Percentiles rank a stretch among this genome's conserved stretches.
Conservation (phyloP, 2,329 filamentous ascomycete genomes). For the Colletotrichum falcatum region DNA sequence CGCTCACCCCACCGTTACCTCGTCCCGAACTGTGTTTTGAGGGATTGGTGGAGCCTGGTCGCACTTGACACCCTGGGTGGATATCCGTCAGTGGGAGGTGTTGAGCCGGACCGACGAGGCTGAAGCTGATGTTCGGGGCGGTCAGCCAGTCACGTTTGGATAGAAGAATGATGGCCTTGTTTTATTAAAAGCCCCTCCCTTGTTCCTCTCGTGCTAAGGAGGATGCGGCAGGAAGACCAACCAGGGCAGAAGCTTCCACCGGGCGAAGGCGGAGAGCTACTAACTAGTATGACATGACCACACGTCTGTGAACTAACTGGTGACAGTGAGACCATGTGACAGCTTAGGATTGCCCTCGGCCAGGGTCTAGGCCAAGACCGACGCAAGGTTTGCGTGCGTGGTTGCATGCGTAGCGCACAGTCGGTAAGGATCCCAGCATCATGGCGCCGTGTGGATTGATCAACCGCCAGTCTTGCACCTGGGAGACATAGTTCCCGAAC, state of each 20-base stretch:
- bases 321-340: neutral
- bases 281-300: neutral
- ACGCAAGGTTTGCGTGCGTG: no score
- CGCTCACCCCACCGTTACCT: neutral
- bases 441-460: neutral
- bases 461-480: neutral
- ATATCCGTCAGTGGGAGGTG: neutral
- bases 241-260: neutral
- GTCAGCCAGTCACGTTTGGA: neutral
- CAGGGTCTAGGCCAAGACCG: no score
- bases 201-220: neutral
- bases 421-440: neutral
- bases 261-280: neutral
- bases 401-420: conserved; percentile 1
- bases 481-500: neutral
- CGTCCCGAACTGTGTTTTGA: neutral
- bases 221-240: neutral
- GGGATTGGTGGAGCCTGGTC: neutral
- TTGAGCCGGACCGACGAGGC: no score
- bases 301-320: neutral
- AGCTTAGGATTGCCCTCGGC: neutral
- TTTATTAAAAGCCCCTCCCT: neutral
- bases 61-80: neutral
- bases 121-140: conserved; percentile 1
- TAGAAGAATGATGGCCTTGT: neutral